Base-by-base conservation (phyloP, 1,139 yeast genomes). In the Zhuliangozyma parablackwelliae region DNA sequence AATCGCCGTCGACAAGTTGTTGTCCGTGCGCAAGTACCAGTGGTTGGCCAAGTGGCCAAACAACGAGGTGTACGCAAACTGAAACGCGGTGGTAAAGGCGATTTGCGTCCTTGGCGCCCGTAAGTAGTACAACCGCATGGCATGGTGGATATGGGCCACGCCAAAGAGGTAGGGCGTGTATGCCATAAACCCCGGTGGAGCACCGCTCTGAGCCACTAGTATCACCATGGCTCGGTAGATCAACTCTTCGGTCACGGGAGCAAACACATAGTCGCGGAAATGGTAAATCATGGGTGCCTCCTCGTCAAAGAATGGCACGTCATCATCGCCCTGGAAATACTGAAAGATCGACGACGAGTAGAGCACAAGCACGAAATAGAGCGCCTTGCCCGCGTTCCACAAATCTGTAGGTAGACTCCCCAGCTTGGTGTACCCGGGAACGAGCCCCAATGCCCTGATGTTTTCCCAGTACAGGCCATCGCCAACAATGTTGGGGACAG, bases 131-230 rank as follows among this genome's bases (percentile, higher is more conserved):
- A 77, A 51, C 42, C 80, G 86, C 47, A 70, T 72, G 1, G 81
- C 95, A 57, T 92, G 97, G 55, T 92, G 96, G 13, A 85, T 42
- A 59, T 92, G 99, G 0, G 97, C 97, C n/a, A 87, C 53, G 1
- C 96, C 96, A 63, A 92, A 92, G 45, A 81, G 72, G 16, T 82
- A 51, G 0, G 97, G 96, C 2, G 90, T 72, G 23, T 60, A 57
- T 35, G 59, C 51, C 2, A 78, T 53, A 27, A 69, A 51, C 16
- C 16, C 16, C 10, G 54, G 40, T 7, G 38, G 25, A 63, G 44
- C 11, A 21, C 50, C 45, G 5, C 45, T 23, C 20, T 34, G 30
- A 2, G 35, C 35, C 5, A 43, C 39, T 7, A 44, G 35, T 20
- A 82, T 48, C 2, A 84, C 61, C 33, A 83, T 63, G 0, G 87